phyloP scores from a whole-genome alignment of 202 grass and related monocot genomes.

The Musa balbisiana region DNA sequence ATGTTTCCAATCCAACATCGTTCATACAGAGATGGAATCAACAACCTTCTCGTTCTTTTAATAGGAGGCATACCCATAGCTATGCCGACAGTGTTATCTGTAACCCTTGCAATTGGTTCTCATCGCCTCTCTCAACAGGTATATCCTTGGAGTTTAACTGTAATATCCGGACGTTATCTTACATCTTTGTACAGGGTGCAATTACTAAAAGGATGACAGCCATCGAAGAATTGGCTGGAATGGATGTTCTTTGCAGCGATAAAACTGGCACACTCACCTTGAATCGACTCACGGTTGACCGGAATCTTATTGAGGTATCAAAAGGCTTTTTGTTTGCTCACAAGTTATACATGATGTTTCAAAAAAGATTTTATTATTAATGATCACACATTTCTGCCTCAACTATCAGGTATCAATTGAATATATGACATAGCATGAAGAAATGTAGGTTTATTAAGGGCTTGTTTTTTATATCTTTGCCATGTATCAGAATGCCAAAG shows the following conservation, averaged over 20 bases:
- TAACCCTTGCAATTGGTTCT: conserved; percentile 80
- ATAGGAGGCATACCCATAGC: conserved; percentile 77
- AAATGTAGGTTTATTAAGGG: too few species aligned
- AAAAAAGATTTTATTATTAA: background rate
- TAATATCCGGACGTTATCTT: background rate
- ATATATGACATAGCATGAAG: too few species aligned
- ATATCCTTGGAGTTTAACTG: background rate
- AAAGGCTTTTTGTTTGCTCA: background rate
- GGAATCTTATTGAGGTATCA: conserved; percentile 55
- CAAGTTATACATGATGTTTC: background rate
- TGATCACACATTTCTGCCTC: background rate
- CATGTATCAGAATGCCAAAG: background rate
- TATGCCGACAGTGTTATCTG: conserved; percentile 72
- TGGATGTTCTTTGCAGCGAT: conserved; percentile 84
- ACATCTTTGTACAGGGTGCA: conserved; percentile 42
- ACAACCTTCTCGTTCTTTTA: conserved; percentile 76
- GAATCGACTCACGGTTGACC: conserved; percentile 71
- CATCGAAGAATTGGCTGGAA: conserved; percentile 75
- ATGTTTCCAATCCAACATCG: conserved; percentile 67
- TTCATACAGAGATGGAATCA: conserved; percentile 58
- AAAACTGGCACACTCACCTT: conserved; percentile 81
- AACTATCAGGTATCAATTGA: background rate
- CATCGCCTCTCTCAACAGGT: conserved; percentile 70
- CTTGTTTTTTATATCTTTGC: background rate
- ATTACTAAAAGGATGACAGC: conserved; percentile 92